Base-by-base conservation (phyloP, 352 stramenopile genomes). In the Salisapilia sapeloensis region DNA sequence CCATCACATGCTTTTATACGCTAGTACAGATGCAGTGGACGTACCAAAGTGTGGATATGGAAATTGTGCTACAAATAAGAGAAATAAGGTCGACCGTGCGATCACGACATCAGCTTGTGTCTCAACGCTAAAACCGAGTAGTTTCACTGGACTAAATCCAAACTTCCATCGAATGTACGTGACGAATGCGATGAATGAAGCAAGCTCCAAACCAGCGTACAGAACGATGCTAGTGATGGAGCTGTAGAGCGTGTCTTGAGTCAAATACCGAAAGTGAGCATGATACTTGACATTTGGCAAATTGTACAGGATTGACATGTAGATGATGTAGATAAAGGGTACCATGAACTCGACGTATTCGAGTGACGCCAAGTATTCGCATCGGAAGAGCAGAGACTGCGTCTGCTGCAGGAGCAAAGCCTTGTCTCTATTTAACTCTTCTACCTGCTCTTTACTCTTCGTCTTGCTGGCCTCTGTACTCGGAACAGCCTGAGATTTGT, bases 121-220 rank as follows among this genome's bases (percentile, higher is more conserved):
- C 27, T 60, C 52, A 8, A 67, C 28, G 6, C 57, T 46, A 16
- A 67, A 64, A 22, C 46, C 56, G 10, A 69, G 19, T 10, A 54
- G 53, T 12, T 61, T 39, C 6, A 56, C 2, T 2, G 38, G 36
- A n/a, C 48, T 49, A n/a, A n/a, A n/a, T n/a, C n/a, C n/a, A n/a
- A n/a, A n/a, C n/a, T n/a, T n/a, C n/a, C n/a, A n/a, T n/a, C n/a
- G n/a, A n/a, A 42, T 11, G n/a, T 30, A 10, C 10, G 15, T 8
- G 21, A 40, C 27, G 17, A 42, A 30, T 18, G 30, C 16, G 7
- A 38, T 11, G 11, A 50, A 24, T 19, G 37, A 33, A 13, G 11
- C 35, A 2, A 50, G 9, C 11, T 46, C 25, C 1, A 50, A 28
- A 4, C 12, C 6, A 6, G 36, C 25, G 23, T 46, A 51, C 30